Evolutionary conservation across 1,284 basidiomycete genomes (phyloP).

Genomic region (Rhodotorula sp.): DNA sequence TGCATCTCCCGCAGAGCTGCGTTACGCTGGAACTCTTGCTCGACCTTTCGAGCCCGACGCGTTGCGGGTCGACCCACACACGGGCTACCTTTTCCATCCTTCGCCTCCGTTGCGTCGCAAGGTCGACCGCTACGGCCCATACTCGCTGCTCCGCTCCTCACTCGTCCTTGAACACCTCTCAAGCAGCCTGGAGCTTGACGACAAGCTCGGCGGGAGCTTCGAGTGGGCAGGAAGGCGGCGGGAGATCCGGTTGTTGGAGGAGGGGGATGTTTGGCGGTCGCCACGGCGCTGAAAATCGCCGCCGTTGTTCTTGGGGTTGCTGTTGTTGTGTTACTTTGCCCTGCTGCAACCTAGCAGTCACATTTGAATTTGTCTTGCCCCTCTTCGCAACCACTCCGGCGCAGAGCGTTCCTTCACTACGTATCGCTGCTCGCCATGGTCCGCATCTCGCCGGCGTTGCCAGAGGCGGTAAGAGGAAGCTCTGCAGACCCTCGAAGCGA

Average conservation of each 20-base stretch:
- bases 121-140: slow-evolving; percentile 32
- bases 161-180: slow-evolving; percentile 45
- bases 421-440: slow-evolving; percentile 1
- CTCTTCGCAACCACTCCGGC: too few species aligned
- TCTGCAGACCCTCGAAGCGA: accelerated
- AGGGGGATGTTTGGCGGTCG: slow-evolving; percentile 7
- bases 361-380: too few species aligned
- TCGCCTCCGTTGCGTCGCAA: slow-evolving; percentile 37
- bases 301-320: not conserved
- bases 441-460: not conserved
- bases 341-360: not conserved
- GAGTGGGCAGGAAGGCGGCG: not conserved
- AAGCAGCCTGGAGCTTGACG: slow-evolving; percentile 42
- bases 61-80: slow-evolving; percentile 43
- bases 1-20: slow-evolving; percentile 34
- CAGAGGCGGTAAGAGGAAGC: accelerated
- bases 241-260: not conserved
- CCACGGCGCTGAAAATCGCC: too few species aligned
- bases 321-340: not conserved
- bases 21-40: slow-evolving; percentile 44
- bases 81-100: slow-evolving; percentile 50
- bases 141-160: slow-evolving; percentile 46
- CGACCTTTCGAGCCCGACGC: slow-evolving; percentile 42
- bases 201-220: slow-evolving; percentile 4
- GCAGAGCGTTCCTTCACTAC: too few species aligned